Base-by-base conservation (phyloP, 768 basidiomycete genomes). In the Boletus bicolor region DNA sequence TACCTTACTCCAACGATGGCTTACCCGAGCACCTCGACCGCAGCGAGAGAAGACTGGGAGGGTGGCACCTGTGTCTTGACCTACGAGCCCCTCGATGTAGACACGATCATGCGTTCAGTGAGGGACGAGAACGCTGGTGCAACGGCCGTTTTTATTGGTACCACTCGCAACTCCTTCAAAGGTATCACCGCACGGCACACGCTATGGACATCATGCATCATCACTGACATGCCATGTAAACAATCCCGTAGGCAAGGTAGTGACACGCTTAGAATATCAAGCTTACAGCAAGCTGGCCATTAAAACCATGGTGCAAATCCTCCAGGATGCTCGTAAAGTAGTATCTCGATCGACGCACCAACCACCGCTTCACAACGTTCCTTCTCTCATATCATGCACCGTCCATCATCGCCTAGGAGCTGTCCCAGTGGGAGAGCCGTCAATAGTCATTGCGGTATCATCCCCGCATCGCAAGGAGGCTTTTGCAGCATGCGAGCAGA, bases 151-250 rank as follows among this genome's bases (percentile, higher is more conserved):
- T 93, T 95, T 73, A 82, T 93, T 51, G 92, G 92, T 8, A 91
- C 91, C 14, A 95, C 92, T 7, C 82, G 92, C 54, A 87, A 93
- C 68, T 86, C 85, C 0, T 93, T 93, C 75, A 78, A 86, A 81
- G 91, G 91, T 87, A 64, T 46, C 19, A 49, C 24, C 14, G 32
- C 53, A 45, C 11, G 49, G 21, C n/a, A 46, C 41, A 35, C 19
- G 26, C 17, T n/a, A 28, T 24, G 41, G 19, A 45, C 52, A 56
- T 42, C 28, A 28, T 28, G 28, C 5, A 28, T 24, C 26, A 34
- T 53, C 54, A 50, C 51, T 55, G 38, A 61, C 44, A 54, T 19
- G n/a, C 36, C 30, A 35, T 49, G 44, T 41, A 50, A 60, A 58
- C 39, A 43, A 35, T 19, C 44, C 48, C 42, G 36, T 68, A 91